Conservation (phyloP, 352 stramenopile genomes). For the Phytophthora sp. region DNA sequence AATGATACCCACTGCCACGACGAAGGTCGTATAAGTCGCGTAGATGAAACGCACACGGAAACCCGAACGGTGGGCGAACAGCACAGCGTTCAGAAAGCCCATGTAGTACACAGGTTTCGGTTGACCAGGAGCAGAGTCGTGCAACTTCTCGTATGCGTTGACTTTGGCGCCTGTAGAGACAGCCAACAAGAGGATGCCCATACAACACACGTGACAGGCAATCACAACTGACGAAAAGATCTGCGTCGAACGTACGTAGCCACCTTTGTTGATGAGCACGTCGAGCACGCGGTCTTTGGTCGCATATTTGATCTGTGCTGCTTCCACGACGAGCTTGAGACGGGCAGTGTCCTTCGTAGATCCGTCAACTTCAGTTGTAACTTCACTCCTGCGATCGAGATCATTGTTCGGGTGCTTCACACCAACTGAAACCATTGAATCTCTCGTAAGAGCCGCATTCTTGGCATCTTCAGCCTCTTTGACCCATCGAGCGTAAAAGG, state of each 20-base stretch:
- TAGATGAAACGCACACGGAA: slow-evolving; percentile 86
- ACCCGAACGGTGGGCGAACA: slow-evolving; percentile 78
- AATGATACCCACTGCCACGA: slow-evolving; percentile 68
- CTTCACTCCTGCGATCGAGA: slow-evolving; percentile 24
- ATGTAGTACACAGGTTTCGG: slow-evolving; percentile 85
- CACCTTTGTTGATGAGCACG: slow-evolving; percentile 72
- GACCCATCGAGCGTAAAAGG: slow-evolving; percentile 76
- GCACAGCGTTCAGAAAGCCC: slow-evolving; percentile 81
- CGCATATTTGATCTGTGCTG: slow-evolving; percentile 50
- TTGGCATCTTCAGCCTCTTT: slow-evolving; percentile 67
- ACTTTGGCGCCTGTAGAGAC: slow-evolving; percentile 57
- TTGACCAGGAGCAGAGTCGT: slow-evolving; percentile 40
- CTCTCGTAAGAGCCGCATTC: slow-evolving; percentile 56
- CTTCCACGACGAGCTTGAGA: slow-evolving; percentile 57
- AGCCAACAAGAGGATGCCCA: slow-evolving; percentile 72
- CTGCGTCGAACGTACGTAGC: slow-evolving; percentile 82
- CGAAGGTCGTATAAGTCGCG: slow-evolving; percentile 72
- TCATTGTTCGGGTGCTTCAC: slow-evolving; percentile 18
- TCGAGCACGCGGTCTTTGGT: slow-evolving; percentile 60
- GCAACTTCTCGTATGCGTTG: slow-evolving; percentile 28
- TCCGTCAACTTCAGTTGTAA: slow-evolving; percentile 11
- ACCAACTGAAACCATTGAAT: slow-evolving; percentile 40
- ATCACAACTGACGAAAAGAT: slow-evolving; percentile 80
- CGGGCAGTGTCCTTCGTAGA: slow-evolving; percentile 28
- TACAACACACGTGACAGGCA: slow-evolving; percentile 69